A percentile compares a stretch with the other conserved stretches of the same genome.
These are phyloP conservation scores for Fraxinus americana DNA, from an alignment of 257 asterid species.

Conservation along the genomic window DNA sequence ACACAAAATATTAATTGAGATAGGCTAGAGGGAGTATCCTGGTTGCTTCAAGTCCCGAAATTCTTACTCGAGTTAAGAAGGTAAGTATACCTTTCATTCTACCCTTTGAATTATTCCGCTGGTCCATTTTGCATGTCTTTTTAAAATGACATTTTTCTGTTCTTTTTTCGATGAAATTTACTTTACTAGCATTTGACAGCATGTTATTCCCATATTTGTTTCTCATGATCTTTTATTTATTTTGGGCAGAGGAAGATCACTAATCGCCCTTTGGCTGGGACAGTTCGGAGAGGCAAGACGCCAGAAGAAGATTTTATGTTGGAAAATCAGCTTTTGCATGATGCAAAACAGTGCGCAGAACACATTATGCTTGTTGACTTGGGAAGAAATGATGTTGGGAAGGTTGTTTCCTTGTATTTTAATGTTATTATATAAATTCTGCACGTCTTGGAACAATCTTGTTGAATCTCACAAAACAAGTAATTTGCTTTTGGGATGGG, in stretches of 20 bases:
- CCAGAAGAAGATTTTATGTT: conserved; percentile 82
- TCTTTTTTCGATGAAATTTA: not conserved
- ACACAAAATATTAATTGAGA: conserved; percentile 20
- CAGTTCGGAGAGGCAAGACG: conserved; percentile 91
- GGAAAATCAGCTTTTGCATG: conserved; percentile 83
- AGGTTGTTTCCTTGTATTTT: conserved; percentile 49
- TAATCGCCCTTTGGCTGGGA: conserved; percentile 96
- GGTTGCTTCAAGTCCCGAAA: too few species aligned
- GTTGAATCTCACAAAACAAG: not conserved
- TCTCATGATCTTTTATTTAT: conserved; percentile 16
- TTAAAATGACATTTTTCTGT: not conserved
- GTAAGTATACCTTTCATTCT: conserved; percentile 34
- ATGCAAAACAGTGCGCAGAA: conserved; percentile 94
- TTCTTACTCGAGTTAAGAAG: conserved; percentile 62
- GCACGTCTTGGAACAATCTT: not conserved
- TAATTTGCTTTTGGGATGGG: not conserved
- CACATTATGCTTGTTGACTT: conserved; percentile 98
- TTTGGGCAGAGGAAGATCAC: conserved; percentile 64
- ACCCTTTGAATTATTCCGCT: conserved; percentile 21
- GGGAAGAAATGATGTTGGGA: conserved; percentile 99
- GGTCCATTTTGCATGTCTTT: not conserved
- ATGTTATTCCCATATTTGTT: conserved; percentile 15
- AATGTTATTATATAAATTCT: not conserved
- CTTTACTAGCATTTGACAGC: conserved; percentile 14
- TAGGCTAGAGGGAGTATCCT: too few species aligned